Evolutionary conservation across 202 grass and related monocot genomes (phyloP).

Genomic region (Carex arenaria): DNA sequence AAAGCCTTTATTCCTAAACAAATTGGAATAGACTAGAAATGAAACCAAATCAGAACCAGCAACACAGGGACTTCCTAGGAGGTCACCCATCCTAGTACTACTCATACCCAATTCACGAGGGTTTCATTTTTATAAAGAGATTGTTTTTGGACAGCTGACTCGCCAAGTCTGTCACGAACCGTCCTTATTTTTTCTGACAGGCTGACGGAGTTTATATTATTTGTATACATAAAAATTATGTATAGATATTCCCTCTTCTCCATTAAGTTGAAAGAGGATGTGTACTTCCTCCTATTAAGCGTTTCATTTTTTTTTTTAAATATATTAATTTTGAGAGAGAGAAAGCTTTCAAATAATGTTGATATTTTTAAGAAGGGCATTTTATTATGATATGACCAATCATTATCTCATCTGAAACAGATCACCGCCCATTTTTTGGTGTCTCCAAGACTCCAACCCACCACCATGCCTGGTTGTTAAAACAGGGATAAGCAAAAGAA

Average conservation of each 20-base stretch:
- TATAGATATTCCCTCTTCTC: neutral
- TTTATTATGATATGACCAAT: conserved; percentile 1
- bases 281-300: neutral
- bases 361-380: neutral
- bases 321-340: neutral
- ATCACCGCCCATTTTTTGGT: neutral
- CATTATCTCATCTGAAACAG: neutral
- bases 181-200: too few relatives aligned
- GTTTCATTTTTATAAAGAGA: too few relatives aligned
- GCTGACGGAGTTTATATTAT: too few relatives aligned
- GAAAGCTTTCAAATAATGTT: neutral
- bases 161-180: too few relatives aligned
- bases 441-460: neutral
- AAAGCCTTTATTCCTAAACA: too few relatives aligned
- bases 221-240: too few relatives aligned
- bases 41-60: too few relatives aligned
- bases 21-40: too few relatives aligned
- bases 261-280: neutral
- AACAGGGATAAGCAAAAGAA: neutral
- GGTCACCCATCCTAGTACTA: too few relatives aligned
- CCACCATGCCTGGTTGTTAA: neutral
- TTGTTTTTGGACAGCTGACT: too few relatives aligned
- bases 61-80: too few relatives aligned
- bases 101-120: too few relatives aligned
- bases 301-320: neutral